Evolutionary conservation across 176 grass and related monocot genomes (phyloP).

Genomic region (Cocos nucifera): DNA sequence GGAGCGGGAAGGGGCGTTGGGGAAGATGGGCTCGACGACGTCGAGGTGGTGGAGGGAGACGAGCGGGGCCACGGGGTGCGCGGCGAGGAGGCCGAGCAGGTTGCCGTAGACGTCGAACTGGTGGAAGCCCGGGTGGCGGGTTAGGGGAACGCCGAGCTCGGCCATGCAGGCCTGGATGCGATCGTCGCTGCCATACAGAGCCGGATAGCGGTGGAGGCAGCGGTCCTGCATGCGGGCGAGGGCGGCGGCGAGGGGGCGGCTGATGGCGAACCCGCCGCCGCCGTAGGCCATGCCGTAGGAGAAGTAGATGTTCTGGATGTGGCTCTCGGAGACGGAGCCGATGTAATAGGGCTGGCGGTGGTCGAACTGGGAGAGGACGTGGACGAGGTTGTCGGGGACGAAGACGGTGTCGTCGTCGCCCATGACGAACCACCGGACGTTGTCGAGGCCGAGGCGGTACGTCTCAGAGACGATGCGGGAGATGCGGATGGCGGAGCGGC

Average conservation of each 20-base stretch:
- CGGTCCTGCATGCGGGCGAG: conserved; percentile 77
- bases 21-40: conserved; percentile 26
- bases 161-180: conserved; percentile 98
- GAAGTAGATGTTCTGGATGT: conserved; percentile 90
- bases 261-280: conserved; percentile 94
- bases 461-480: conserved; percentile 97
- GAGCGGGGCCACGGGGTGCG: conserved; percentile 32
- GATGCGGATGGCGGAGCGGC: conserved; percentile 89
- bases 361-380: conserved; percentile 63
- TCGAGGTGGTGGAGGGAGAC: conserved; percentile 39
- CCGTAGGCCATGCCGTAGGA: conserved; percentile 97
- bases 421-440: conserved; percentile 91
- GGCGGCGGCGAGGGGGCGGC: conserved; percentile 64
- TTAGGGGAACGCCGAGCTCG: conserved; percentile 80
- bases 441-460: conserved; percentile 57
- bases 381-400: conserved; percentile 76
- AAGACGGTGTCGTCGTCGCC: conserved; percentile 98
- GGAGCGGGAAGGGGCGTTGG: conserved; percentile 7
- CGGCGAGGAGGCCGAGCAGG: conserved; percentile 25
- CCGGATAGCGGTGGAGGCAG: conserved; percentile 70
- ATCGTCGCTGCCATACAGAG: conserved; percentile 90
- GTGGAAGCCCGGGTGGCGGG: conserved; percentile 44
- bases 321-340: conserved; percentile 80
- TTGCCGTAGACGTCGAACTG: conserved; percentile 35
- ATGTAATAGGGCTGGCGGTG: conserved; percentile 91